Evolutionary conservation across 2,329 filamentous ascomycete species (phyloP), one percentile per base, ranked within the genome.

Genomic region (Talaromyces sp.): DNA sequence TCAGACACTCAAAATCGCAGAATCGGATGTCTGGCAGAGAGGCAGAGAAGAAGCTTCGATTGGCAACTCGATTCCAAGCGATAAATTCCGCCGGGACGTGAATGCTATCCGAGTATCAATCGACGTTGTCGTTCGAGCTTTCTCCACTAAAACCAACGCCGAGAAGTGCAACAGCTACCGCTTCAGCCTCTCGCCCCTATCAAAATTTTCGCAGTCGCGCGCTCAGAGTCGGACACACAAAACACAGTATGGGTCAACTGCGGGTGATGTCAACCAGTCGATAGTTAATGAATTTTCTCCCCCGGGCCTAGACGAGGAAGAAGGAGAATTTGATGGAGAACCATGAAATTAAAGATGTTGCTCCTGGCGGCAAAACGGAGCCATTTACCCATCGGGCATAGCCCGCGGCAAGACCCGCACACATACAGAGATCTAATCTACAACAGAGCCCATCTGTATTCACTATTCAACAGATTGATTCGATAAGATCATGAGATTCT

Each of bases 331-430:
- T 58, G 37, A 58, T 37, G 57, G 21, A 31, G n/a, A 57, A 40
- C 6, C 54, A 40, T 39, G 33, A 56, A 40, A 56, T 33, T 40
- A 56, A 56, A 35, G 54, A 2, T 56, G 37, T 52, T 52, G 62
- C 62, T 50, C 62, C 62, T 63, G 62, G 62, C 62, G 62, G 62
- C 62, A 60, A 60, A 56, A 59, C 57, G 48, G 48, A 58, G 56
- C 56, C 58, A 55, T 57, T 44, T 23, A 61, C 62, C 58, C 50
- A 61, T 61, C 16, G 25, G 54, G 62, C 40, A 46, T 64, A 64
- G 62, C 18, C 33, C 58, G 58, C 62, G 62, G 62, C 63, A 62
- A 48, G 37, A 59, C 63, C 63, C 63, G 63, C 37, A 35, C 28
- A 28, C 28, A 6, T 28, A 28, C 28, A 28, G 28, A 28, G 28